Conservation (phyloP, 2,329 filamentous ascomycete species). For the Aaosphaeria arxii region DNA sequence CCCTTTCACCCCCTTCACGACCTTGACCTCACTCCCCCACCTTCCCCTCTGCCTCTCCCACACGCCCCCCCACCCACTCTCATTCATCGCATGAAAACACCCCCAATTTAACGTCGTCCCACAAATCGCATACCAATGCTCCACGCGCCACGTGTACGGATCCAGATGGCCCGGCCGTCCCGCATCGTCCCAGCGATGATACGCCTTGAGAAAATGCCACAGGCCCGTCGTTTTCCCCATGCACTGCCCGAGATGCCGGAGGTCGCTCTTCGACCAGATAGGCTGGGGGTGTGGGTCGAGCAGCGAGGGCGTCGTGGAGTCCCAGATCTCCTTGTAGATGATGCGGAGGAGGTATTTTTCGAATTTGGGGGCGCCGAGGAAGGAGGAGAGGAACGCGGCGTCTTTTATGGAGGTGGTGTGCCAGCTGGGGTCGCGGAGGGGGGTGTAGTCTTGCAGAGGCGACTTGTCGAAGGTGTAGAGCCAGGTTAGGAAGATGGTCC, state of each 20-base stretch:
- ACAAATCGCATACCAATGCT: slow-evolving; percentile 10
- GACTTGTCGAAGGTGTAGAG: slow-evolving; percentile 10
- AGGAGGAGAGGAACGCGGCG: slow-evolving; percentile 2
- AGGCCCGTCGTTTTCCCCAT: slow-evolving; percentile 2
- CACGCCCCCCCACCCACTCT: slow-evolving; percentile 8
- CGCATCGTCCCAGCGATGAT: slow-evolving; percentile 2
- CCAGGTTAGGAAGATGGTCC: slow-evolving; percentile 6
- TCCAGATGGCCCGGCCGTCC: slow-evolving; percentile 3
- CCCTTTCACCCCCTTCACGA: slow-evolving; percentile 1
- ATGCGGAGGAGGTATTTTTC: slow-evolving; percentile 7
- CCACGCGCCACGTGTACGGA: slow-evolving; percentile 7
- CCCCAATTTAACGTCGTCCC: slow-evolving; percentile 7
- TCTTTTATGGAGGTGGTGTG: not conserved
- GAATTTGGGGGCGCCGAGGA: slow-evolving; percentile 3
- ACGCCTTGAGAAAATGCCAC: slow-evolving; percentile 3
- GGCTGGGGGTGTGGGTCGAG: not conserved
- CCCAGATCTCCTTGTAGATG: slow-evolving; percentile 3
- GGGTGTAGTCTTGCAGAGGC: slow-evolving; percentile 8
- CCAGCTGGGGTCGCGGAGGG: slow-evolving; percentile 1
- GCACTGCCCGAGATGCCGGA: not conserved
- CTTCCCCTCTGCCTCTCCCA: slow-evolving; percentile 8
- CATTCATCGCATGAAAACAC: slow-evolving; percentile 10
- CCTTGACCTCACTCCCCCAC: slow-evolving; percentile 6
- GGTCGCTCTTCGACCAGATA: not conserved
- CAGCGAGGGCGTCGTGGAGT: not conserved